phyloP scores from a whole-genome alignment of 495 filamentous ascomycete species.

The Daldinia concentrica region DNA sequence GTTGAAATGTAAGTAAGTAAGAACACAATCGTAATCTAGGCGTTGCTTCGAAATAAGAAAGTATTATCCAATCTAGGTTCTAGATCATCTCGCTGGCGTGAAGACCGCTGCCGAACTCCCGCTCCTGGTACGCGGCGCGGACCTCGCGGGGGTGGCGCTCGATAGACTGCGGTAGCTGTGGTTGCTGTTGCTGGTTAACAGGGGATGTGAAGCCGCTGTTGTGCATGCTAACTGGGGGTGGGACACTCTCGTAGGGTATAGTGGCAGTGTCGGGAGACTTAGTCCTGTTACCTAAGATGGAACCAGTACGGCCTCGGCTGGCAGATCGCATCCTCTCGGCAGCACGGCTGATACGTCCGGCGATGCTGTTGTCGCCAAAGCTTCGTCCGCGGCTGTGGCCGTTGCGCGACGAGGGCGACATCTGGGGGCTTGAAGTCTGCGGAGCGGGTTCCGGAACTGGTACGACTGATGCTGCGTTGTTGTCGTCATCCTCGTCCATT shows the following conservation, averaged over 20 bases:
- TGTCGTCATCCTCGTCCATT: conserved; percentile 68
- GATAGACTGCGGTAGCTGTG: conserved; percentile 24
- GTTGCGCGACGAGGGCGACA: conserved; percentile 48
- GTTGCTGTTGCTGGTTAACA: conserved; percentile 12
- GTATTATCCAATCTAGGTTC: background rate
- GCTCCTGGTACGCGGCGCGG: conserved; percentile 48
- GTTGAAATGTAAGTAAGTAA: background rate
- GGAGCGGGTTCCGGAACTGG: conserved; percentile 9
- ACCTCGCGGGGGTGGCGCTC: conserved; percentile 56
- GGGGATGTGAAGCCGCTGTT: conserved; percentile 26
- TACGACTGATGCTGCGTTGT: conserved; percentile 8
- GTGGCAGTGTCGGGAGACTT: conserved; percentile 53
- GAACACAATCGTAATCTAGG: conserved; percentile 11
- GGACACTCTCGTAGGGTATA: conserved; percentile 67
- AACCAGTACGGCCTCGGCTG: conserved; percentile 62
- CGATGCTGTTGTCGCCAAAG: conserved; percentile 69
- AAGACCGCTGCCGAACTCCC: conserved; percentile 56
- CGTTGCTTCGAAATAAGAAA: background rate
- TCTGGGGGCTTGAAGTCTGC: conserved; percentile 10
- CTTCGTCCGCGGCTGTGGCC: conserved; percentile 74
- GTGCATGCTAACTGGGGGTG: conserved; percentile 45
- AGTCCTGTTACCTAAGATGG: conserved; percentile 47
- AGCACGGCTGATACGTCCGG: conserved; percentile 69
- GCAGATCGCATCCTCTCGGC: conserved; percentile 75
- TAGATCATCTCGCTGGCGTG: conserved; percentile 59